Base-by-base conservation (phyloP, 2,329 filamentous ascomycete genomes). In the Lasiodiplodia hormozganensis region DNA sequence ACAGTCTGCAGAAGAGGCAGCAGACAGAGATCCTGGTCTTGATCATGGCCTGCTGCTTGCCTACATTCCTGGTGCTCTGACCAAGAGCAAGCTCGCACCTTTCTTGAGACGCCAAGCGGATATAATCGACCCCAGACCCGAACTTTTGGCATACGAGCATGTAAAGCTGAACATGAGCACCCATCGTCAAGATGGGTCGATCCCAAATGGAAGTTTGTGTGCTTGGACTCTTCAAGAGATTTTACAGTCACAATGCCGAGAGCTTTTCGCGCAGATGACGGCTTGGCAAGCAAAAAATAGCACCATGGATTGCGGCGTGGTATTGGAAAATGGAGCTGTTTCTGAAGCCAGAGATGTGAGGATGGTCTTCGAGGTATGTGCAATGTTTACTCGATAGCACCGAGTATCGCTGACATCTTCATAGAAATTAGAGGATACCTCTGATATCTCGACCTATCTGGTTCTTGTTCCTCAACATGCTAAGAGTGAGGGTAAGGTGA, bases 11-110 rank as follows among this genome's bases (percentile, higher is more conserved):
- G 89, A 93, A 25, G 95, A 97, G 71, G 84, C 92, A 54, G 86
- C 89, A 28, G 93, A 95, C 70, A 92, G 91, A 72, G 92, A 96
- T 72, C 89, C 91, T 0, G 87, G 88, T 0, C 88, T 96, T 70
- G 92, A 97, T 71, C 87, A 91, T 62, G 84, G 85, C 18, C 89
- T 89, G 68, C 88, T 96, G 0, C 79, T 97, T 10, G 85, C 88
- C 0, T 97, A 97, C 75, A 91, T 98, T 47, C 86, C 91, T 72
- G 86, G 87, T 34, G 89, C 90, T 43, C 83, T 97, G 71, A 86
- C 84, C 0, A 84, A 84, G 40, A 94, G 90, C 72, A 89, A 89
- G 5, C 81, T 96, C 4, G 83, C 85, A 25, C 78, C 85, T 10
- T 93, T 88, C 73, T 86, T 92, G 4, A 66, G 69, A 18, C 72